Evolutionary conservation across 306 rosid species (phyloP).

Genomic region (Prunus kanzakura): DNA sequence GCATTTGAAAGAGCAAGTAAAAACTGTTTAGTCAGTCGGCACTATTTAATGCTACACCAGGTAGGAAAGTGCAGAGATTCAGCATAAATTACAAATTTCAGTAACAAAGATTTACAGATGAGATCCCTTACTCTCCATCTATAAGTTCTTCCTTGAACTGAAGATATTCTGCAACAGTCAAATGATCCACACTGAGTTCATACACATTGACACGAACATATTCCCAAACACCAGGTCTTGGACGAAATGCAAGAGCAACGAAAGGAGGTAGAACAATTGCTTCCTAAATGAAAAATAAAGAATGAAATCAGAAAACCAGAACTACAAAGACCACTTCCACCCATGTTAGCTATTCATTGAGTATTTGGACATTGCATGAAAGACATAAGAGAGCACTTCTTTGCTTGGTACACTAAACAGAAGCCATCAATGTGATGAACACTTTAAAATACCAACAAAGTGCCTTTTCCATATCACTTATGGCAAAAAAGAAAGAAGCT

Average conservation of each 20-base stretch:
- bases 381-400: no score
- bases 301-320: slow-evolving; percentile 2
- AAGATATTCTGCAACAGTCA: slow-evolving; percentile 71
- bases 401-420: no score
- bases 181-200: slow-evolving; percentile 73
- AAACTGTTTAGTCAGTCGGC: not conserved
- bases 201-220: slow-evolving; percentile 67
- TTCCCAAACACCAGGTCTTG: slow-evolving; percentile 81
- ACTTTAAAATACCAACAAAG: no score
- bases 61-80: slow-evolving; percentile 10
- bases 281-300: slow-evolving; percentile 36
- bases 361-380: no score
- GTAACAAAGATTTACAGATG: slow-evolving; percentile 11
- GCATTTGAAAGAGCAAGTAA: not conserved
- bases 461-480: no score
- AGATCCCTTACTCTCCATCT: slow-evolving; percentile 48
- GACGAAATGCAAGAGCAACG: slow-evolving; percentile 72
- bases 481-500: no score
- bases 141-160: slow-evolving; percentile 68
- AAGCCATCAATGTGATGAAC: no score
- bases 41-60: not conserved
- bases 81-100: not conserved
- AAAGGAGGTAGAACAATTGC: slow-evolving; percentile 76
- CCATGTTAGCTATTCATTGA: no score
- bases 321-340: not conserved